Percentiles rank a stretch among this genome's conserved stretches.
Conservation (phyloP, 2,329 filamentous ascomycete genomes). For the Aspergillus ochraceoroseus region DNA sequence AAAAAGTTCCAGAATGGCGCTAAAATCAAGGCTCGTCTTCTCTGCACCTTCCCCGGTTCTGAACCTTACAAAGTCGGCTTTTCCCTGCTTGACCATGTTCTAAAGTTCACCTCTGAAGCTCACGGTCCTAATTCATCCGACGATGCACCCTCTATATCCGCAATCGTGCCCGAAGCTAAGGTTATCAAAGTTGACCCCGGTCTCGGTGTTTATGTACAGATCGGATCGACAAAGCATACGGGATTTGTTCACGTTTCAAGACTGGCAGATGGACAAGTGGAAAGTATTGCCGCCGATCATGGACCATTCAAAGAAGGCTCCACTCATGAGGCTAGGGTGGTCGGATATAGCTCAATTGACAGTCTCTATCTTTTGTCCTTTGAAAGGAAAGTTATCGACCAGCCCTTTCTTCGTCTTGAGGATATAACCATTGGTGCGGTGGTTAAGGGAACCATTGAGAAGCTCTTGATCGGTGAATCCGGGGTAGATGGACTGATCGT, state of each 20-base stretch:
- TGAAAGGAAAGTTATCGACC: slow-evolving; percentile 74
- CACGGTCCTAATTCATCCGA: slow-evolving; percentile 42
- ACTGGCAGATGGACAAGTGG: slow-evolving; percentile 83
- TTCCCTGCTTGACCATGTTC: slow-evolving; percentile 79
- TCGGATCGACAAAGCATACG: slow-evolving; percentile 61
- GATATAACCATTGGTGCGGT: slow-evolving; percentile 78
- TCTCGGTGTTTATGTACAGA: slow-evolving; percentile 73
- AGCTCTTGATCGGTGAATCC: slow-evolving; percentile 70
- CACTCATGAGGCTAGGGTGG: slow-evolving; percentile 71
- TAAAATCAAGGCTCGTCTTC: slow-evolving; percentile 78
- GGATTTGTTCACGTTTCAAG: slow-evolving; percentile 94
- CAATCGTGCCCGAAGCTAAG: slow-evolving; percentile 69
- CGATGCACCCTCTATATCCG: slow-evolving; percentile 52
- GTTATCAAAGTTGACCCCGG: slow-evolving; percentile 74
- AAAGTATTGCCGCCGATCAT: slow-evolving; percentile 68
- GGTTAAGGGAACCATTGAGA: slow-evolving; percentile 78
- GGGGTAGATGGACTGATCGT: slow-evolving; percentile 78
- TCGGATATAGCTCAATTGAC: slow-evolving; percentile 84
- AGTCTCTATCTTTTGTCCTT: slow-evolving; percentile 81
- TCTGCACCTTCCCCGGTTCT: slow-evolving; percentile 77
- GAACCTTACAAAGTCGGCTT: slow-evolving; percentile 80
- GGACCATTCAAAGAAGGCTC: slow-evolving; percentile 76
- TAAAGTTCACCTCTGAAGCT: slow-evolving; percentile 51
- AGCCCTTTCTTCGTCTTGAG: slow-evolving; percentile 85
- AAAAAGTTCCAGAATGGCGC: slow-evolving; percentile 76